Evolutionary conservation across 805 yeast genomes (phyloP), one percentile per base, ranked within the genome.

Genomic region (Hanseniaspora clermontiae): DNA sequence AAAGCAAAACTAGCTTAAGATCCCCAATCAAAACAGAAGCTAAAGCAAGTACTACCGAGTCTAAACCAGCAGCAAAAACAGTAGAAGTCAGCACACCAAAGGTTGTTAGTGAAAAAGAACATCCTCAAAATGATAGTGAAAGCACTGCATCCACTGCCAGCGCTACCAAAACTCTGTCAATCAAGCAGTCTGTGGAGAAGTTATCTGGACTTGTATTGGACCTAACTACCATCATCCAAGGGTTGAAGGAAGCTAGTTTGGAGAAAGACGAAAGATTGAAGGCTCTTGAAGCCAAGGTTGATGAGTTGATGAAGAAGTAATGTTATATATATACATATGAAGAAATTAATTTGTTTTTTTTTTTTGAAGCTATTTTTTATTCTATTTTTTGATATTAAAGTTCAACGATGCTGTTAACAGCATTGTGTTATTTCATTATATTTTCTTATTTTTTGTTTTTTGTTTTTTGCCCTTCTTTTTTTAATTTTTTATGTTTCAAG

Each of bases 161-260:
- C 10, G 20, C 9, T 40, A 66, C 72, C 32, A 74, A 76, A 31
- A 79, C 86, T 19, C 75, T 84, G 36, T 84, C 89, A 0, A 73
- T 86, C 59, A 83, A 83, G 63, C 83, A 79, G 10, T 80, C 88
- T 1, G 82, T 85, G 36, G 91, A 83, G 60, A 82, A 77, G 60
- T 72, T 86, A 55, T 79, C 84, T 5, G 58, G 70, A 2, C 68
- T 86, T 37, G 88, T 83, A 20, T 70, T 72, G 2, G 71, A 74
- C 32, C 73, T 86, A 49, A 89, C 85, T 65, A 56, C 69, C 0
- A 78, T 81, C 46, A 77, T 86, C 47, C 63, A 72, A 11, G 74
- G 69, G 56, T 72, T 86, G 58, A 71, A 75, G 9, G 71, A 73
- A 17, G 72, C 82, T 4, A 82, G 79, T 56, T 60, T 75, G n/a